A percentile compares a stretch with the other conserved stretches of the same genome.
Evolutionary conservation across 2,329 filamentous ascomycete species (phyloP).

Genomic region (Monilinia polystroma): DNA sequence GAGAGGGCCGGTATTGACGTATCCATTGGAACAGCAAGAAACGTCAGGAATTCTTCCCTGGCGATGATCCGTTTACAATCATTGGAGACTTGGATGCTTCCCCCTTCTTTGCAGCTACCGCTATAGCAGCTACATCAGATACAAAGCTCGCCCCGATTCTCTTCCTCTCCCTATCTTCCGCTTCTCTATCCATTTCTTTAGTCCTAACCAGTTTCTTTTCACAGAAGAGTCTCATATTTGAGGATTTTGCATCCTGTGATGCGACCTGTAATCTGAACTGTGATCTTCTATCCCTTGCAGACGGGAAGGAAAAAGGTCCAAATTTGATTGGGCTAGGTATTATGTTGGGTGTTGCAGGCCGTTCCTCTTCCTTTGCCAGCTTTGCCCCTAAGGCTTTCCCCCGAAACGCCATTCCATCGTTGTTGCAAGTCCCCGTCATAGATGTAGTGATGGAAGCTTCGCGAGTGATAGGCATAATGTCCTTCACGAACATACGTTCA

Average conservation of each 20-base stretch:
- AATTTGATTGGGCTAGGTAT: not conserved
- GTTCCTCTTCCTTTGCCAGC: constrained; percentile 23
- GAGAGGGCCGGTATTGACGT: not conserved
- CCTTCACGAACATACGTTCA: not conserved
- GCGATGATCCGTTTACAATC: constrained; percentile 21
- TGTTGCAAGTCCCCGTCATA: not conserved
- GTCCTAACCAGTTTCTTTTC: not conserved
- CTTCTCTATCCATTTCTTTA: not conserved
- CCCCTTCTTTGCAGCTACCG: not conserved
- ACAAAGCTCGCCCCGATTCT: not conserved
- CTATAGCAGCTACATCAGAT: not conserved
- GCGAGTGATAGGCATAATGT: not conserved
- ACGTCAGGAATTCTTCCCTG: not conserved
- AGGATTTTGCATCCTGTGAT: not conserved
- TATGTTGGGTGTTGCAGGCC: not conserved
- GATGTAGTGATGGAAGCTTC: not conserved
- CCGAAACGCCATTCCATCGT: constrained; percentile 3
- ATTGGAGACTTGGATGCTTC: not conserved
- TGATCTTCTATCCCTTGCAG: not conserved
- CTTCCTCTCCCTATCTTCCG: not conserved
- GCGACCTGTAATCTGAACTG: not conserved
- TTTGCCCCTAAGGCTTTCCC: constrained; percentile 9
- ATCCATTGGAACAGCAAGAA: not conserved
- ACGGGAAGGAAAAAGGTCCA: not conserved
- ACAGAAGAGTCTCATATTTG: not conserved